Conservation (phyloP, 1,284 basidiomycete genomes). For the Ustilago sp. region DNA sequence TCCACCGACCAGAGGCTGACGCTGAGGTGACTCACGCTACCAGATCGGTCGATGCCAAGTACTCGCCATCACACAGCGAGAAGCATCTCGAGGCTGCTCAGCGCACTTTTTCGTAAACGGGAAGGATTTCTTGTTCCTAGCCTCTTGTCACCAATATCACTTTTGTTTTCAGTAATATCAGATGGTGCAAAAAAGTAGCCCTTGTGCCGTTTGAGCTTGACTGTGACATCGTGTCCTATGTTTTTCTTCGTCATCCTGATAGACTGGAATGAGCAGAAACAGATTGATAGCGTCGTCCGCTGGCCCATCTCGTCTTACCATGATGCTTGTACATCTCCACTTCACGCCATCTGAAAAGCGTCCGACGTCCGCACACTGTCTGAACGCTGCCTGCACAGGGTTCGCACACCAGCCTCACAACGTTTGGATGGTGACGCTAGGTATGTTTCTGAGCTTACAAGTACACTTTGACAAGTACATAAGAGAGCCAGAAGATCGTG, state of each 20-base stretch:
- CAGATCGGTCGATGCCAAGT: constrained; percentile 19
- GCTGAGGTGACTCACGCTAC: constrained; percentile 31
- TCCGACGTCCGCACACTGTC: background rate
- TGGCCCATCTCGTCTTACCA: no score
- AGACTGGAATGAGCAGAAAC: no score
- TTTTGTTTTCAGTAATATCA: constrained; percentile 10
- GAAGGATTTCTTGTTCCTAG: background rate
- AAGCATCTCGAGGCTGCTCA: constrained; percentile 39
- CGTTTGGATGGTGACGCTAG: background rate
- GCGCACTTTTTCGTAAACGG: background rate
- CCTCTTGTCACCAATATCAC: background rate
- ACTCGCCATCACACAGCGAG: constrained; percentile 37
- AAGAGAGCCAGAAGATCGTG: background rate
- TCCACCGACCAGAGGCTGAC: constrained; percentile 29
- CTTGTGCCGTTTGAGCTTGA: background rate
- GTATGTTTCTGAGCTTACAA: constrained; percentile 13
- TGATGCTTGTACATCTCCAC: background rate
- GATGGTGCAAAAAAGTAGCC: background rate
- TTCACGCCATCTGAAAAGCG: background rate
- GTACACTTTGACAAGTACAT: constrained; percentile 8
- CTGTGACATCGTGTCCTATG: no score
- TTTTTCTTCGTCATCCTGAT: background rate
- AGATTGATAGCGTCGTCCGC: no score
- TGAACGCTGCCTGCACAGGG: background rate
- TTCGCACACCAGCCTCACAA: background rate